Evolutionary conservation across 176 grass and related monocot genomes (phyloP).

Genomic region (Aegilops tauschii): DNA sequence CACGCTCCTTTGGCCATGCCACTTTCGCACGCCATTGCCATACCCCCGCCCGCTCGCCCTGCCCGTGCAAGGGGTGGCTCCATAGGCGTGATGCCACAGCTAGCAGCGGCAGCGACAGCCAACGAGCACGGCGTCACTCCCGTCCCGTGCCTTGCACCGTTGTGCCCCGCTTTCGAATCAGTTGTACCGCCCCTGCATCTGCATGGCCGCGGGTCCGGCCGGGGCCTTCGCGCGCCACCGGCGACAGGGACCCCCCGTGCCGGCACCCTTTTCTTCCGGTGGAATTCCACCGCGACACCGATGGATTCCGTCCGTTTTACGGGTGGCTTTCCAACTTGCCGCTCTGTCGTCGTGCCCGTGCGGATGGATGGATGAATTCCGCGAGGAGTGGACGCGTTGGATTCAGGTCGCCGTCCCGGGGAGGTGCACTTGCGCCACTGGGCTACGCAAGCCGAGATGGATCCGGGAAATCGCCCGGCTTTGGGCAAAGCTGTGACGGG

Average conservation of each 20-base stretch:
- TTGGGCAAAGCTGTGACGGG: conserved; percentile 6
- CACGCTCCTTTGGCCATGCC: conserved; percentile 26
- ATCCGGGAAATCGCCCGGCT: background rate
- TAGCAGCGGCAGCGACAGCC: background rate
- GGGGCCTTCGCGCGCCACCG: background rate
- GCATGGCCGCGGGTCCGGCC: background rate
- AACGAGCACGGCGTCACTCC: too few relatives aligned
- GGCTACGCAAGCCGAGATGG: background rate
- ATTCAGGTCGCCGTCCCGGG: background rate
- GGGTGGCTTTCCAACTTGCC: background rate
- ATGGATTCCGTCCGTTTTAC: conserved; percentile 4
- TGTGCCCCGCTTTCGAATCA: background rate
- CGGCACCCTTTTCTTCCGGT: background rate
- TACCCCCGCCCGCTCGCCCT: background rate
- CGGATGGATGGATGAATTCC: background rate
- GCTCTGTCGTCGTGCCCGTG: background rate
- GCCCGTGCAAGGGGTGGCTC: background rate
- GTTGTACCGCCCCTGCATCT: background rate
- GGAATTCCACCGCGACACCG: conserved; percentile 5
- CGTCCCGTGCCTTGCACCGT: too few relatives aligned
- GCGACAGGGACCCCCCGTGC: background rate
- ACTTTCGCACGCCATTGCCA: background rate
- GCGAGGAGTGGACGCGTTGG: background rate
- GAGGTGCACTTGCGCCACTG: background rate
- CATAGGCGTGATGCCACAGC: background rate